phyloP scores from a whole-genome alignment of 139 green algal species.

The Closterium sp. region DNA sequence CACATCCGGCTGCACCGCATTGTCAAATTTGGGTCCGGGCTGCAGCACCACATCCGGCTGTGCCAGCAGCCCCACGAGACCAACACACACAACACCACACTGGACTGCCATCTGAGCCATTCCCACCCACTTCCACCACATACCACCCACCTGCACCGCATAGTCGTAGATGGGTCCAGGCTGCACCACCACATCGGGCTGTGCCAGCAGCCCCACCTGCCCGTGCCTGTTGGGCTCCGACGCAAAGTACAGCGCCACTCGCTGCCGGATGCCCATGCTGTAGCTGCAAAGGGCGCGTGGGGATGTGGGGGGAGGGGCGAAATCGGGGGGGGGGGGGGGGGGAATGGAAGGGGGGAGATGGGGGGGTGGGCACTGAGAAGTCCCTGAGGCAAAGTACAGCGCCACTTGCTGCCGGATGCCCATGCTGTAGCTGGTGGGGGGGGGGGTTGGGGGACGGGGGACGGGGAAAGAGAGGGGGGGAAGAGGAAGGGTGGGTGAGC shows the following conservation, averaged over 20 bases:
- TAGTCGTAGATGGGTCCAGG: neutral
- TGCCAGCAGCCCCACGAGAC: too few relatives aligned
- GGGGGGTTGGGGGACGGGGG: too few relatives aligned
- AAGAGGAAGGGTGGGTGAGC: neutral
- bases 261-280: slow-evolving; percentile 37
- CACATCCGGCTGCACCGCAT: too few relatives aligned
- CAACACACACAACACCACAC: too few relatives aligned
- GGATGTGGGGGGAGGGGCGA: neutral
- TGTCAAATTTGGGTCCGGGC: too few relatives aligned
- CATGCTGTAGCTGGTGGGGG: slow-evolving; percentile 12
- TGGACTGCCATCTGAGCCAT: too few relatives aligned
- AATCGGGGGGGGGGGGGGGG: neutral
- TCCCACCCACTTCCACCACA: too few relatives aligned
- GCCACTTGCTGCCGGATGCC: slow-evolving; percentile 12
- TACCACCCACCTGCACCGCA: neutral
- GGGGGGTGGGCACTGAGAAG: neutral
- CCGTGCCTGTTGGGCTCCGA: neutral
- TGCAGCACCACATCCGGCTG: too few relatives aligned
- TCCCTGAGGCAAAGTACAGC: neutral
- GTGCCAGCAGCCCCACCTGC: neutral
- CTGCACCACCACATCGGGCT: neutral
- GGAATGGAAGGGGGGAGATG: neutral
- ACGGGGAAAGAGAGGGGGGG: too few relatives aligned
- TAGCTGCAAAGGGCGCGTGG: neutral
- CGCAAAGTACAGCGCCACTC: neutral